Conservation (phyloP, 1,284 basidiomycete species). For the Naganishia sp. region DNA sequence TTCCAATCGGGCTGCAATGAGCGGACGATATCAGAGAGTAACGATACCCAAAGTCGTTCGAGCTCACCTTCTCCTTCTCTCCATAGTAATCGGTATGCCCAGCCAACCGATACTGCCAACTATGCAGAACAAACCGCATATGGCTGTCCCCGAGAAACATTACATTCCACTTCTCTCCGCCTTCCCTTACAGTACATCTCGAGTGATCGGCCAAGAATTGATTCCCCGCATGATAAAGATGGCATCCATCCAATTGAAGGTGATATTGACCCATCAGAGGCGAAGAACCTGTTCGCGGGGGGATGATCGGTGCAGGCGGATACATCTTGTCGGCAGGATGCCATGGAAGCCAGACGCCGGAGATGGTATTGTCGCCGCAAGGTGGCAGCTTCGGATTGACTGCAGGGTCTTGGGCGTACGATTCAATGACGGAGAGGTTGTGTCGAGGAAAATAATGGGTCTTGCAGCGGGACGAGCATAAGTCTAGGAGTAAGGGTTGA, state of each 20-base stretch:
- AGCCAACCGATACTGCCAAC: slow-evolving; percentile 25
- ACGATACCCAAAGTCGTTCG: neutral
- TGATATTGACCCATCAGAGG: slow-evolving; percentile 24
- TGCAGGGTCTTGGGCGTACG: neutral
- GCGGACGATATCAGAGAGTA: neutral
- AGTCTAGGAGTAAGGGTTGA: slow-evolving; percentile 34
- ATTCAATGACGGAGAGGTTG: slow-evolving; percentile 7
- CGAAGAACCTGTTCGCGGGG: slow-evolving; percentile 5
- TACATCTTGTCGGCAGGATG: slow-evolving; percentile 1
- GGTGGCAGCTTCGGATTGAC: neutral
- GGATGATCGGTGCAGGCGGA: slow-evolving; percentile 14
- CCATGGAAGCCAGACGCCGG: slow-evolving; percentile 7
- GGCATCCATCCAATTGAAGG: slow-evolving; percentile 3
- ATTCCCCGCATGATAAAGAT: slow-evolving; percentile 22
- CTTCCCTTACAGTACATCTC: slow-evolving; percentile 10
- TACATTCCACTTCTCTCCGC: slow-evolving; percentile 16
- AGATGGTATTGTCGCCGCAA: slow-evolving; percentile 7
- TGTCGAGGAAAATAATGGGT: slow-evolving; percentile 8
- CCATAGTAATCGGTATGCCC: slow-evolving; percentile 21
- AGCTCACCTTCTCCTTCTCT: slow-evolving; percentile 20
- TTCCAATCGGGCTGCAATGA: slow-evolving; percentile 12
- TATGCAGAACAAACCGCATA: slow-evolving; percentile 25
- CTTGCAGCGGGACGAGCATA: slow-evolving; percentile 25
- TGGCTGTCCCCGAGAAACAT: slow-evolving; percentile 21
- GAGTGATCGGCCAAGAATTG: slow-evolving; percentile 23